Conservation (phyloP, 2,329 filamentous ascomycete genomes). For the Venturia carpophila region DNA sequence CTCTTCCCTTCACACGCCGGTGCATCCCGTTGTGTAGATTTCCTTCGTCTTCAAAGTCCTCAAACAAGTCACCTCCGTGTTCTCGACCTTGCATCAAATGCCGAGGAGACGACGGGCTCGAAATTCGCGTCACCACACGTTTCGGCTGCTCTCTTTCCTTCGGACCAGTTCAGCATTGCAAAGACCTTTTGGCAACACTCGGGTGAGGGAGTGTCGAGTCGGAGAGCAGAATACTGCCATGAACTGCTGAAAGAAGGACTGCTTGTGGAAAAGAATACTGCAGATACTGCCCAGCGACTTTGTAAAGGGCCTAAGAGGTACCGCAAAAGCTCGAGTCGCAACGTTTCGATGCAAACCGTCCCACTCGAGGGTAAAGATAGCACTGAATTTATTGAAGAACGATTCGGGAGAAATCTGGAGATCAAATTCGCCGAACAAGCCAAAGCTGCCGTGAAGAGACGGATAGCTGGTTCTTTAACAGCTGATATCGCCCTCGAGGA, state of each 20-base stretch:
- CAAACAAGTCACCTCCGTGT: slow-evolving; percentile 45
- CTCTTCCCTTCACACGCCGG: slow-evolving; percentile 68
- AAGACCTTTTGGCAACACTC: slow-evolving; percentile 99
- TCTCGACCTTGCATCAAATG: slow-evolving; percentile 45
- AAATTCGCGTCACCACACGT: slow-evolving; percentile 39
- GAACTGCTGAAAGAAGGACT: slow-evolving; percentile 63
- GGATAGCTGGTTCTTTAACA: slow-evolving; percentile 80
- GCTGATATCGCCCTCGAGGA: slow-evolving; percentile 60
- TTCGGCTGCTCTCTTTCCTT: slow-evolving; percentile 58
- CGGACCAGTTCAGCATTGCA: slow-evolving; percentile 60
- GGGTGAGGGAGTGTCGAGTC: slow-evolving; percentile 85
- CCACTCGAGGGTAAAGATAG: slow-evolving; percentile 55
- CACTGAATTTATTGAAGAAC: slow-evolving; percentile 78
- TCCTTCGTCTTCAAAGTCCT: slow-evolving; percentile 56
- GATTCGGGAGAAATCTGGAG: slow-evolving; percentile 86
- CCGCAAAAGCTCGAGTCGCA: slow-evolving; percentile 38
- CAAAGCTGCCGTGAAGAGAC: slow-evolving; percentile 73
- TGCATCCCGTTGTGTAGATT: slow-evolving; percentile 66
- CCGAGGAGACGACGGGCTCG: slow-evolving; percentile 27
- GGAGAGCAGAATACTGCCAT: slow-evolving; percentile 83
- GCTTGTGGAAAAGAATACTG: slow-evolving; percentile 44
- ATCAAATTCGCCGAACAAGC: slow-evolving; percentile 71
- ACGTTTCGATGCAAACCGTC: slow-evolving; percentile 15
- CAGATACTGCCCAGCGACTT: slow-evolving; percentile 33
- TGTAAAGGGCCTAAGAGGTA: slow-evolving; percentile 74